These are phyloP conservation scores for Cladophialophora exuberans DNA, from an alignment of 2,329 filamentous ascomycete species.

Conservation along the genomic window DNA sequence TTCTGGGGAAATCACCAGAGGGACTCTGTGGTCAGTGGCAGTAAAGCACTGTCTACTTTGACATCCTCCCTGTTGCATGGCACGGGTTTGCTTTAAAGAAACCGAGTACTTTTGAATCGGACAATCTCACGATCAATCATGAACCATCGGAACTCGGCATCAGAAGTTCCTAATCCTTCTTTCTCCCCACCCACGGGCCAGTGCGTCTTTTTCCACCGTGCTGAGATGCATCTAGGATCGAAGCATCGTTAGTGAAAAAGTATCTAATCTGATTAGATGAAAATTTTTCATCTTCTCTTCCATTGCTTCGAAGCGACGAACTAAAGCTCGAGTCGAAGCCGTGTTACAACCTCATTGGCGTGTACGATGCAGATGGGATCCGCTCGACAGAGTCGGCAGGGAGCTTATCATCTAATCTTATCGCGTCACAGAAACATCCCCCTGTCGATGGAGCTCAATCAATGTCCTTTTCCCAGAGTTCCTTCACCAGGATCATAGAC, in stretches of 20 bases:
- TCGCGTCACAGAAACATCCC: neutral
- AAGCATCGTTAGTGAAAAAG: neutral
- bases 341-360: too few species aligned
- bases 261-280: constrained; percentile 7
- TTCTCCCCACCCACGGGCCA: too few species aligned
- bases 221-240: neutral
- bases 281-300: constrained; percentile 4
- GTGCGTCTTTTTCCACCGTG: too few species aligned
- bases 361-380: neutral
- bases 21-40: constrained; percentile 45
- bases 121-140: too few species aligned
- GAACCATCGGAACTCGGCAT: too few species aligned
- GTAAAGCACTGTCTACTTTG: constrained; percentile 1
- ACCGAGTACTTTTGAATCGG: too few species aligned
- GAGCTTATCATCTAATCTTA: constrained; percentile 8
- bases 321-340: neutral
- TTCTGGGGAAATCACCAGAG: constrained; percentile 45
- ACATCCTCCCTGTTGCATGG: too few species aligned
- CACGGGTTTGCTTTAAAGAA: too few species aligned
- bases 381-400: neutral
- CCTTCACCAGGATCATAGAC: too few species aligned
- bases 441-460: neutral
- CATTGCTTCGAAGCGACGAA: neutral
- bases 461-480: too few species aligned
- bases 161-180: too few species aligned